Evolutionary conservation across 148 eudicot species (phyloP), one percentile per base, ranked within the genome.

Genomic region (Polygonum maritimum): DNA sequence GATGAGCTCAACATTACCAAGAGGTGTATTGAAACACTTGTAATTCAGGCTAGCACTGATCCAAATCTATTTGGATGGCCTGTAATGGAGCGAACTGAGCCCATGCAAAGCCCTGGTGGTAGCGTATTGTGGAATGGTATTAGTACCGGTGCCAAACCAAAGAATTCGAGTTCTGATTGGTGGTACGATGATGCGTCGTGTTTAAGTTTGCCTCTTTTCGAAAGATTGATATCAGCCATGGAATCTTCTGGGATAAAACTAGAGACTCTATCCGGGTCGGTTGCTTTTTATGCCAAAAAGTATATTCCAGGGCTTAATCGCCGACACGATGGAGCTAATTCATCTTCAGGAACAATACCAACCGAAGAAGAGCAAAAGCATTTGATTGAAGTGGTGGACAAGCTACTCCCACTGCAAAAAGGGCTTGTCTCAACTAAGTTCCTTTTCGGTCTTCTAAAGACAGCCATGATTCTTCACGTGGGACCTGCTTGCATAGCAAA

Each of bases 91-190:
- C 91, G 82, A 38, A 82, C 89, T 78, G 97, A 97, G 48, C 95
- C 93, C 12, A 83, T 94, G 91, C 98, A 94, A 85, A 94, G 97
- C 75, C 97, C 97, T 0, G 92, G 97, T 13, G 97, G 97, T 19
- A 89, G 90, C 75, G 87, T 94, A 51, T 77, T 94, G 75, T 92
- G 98, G 98, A 94, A 94, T 58, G 98, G 98, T 36, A 92, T 94
- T 71, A 92, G 97, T 91, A 92, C 97, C 1, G 97, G 98, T 31
- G 97, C 97, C 16, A 86, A 89, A 69, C 93, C 89, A 5, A 88
- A 81, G 80, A 82, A 88, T 48, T 71, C 86, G 39, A 90, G 84
- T 77, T 80, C 91, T 5, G 97, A 89, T 86, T 94, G 97, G 97
- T 94, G 98, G 98, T 94, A 90, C 75, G 96, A 92, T 49, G 98